Conservation (phyloP, 257 asterid species). For the Primulina eburnea region DNA sequence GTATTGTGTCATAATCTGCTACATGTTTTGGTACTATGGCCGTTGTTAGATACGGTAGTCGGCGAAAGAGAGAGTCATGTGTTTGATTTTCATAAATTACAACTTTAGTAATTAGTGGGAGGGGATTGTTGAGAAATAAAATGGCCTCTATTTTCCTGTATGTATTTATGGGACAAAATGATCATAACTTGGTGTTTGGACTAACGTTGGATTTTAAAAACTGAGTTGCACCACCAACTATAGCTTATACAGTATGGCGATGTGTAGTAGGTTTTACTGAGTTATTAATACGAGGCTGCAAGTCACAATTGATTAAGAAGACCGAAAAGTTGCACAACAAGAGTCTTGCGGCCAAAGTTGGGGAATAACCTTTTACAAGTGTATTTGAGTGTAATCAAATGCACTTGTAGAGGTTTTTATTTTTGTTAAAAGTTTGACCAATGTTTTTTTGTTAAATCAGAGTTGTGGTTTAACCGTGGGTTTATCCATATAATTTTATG, state of each 20-base stretch:
- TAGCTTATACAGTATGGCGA: background rate
- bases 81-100: background rate
- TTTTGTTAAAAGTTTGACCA: too few relatives aligned
- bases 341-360: background rate
- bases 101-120: background rate
- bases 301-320: background rate
- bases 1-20: background rate
- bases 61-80: background rate
- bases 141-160: too few relatives aligned
- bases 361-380: too few relatives aligned
- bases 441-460: too few relatives aligned
- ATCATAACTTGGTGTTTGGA: background rate
- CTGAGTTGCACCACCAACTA: background rate
- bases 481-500: constrained; percentile 8
- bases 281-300: background rate
- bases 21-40: background rate
- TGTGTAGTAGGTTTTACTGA: background rate
- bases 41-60: background rate
- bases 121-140: background rate
- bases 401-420: too few relatives aligned
- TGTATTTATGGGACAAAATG: background rate
- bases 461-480: background rate
- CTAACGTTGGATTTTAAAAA: background rate
- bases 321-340: background rate
- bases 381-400: too few relatives aligned